Conservation (phyloP, 73 alveolate genomes). For the Halteria grandinella region DNA sequence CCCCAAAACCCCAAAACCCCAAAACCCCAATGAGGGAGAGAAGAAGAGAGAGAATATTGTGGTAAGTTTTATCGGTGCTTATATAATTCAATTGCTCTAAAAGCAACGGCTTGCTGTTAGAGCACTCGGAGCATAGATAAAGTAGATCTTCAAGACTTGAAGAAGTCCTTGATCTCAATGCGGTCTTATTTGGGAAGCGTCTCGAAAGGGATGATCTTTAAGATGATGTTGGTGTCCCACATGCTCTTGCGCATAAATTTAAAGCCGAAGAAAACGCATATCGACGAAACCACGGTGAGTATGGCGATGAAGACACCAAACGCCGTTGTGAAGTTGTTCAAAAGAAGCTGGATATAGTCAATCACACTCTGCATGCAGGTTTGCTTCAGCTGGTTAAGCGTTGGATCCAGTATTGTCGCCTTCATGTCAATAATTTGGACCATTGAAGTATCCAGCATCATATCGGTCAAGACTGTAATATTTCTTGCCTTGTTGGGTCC, state of each 20-base stretch:
- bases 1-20: no score
- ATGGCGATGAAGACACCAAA: neutral
- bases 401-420: slow-evolving; percentile 5
- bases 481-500: neutral
- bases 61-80: no score
- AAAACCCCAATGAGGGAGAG: no score
- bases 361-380: slow-evolving; percentile 2
- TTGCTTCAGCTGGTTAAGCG: slow-evolving; percentile 13
- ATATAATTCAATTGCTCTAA: no score
- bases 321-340: neutral
- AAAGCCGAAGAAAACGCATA: neutral
- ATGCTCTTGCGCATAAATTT: neutral
- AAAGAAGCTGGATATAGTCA: neutral
- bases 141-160: slow-evolving; percentile 13
- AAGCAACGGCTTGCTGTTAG: no score
- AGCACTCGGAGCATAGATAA: no score
- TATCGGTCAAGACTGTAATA: neutral
- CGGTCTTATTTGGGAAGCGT: slow-evolving; percentile 5
- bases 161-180: slow-evolving; percentile 11
- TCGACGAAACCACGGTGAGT: neutral
- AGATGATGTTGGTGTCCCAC: slow-evolving; percentile 17
- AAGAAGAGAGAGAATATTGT: no score
- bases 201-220: slow-evolving; percentile 27
- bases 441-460: slow-evolving; percentile 1
- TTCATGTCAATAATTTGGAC: slow-evolving; percentile 16